These are phyloP conservation scores for Tricholoma saponaceum DNA, from an alignment of 768 basidiomycete genomes.

Conservation along the genomic window DNA sequence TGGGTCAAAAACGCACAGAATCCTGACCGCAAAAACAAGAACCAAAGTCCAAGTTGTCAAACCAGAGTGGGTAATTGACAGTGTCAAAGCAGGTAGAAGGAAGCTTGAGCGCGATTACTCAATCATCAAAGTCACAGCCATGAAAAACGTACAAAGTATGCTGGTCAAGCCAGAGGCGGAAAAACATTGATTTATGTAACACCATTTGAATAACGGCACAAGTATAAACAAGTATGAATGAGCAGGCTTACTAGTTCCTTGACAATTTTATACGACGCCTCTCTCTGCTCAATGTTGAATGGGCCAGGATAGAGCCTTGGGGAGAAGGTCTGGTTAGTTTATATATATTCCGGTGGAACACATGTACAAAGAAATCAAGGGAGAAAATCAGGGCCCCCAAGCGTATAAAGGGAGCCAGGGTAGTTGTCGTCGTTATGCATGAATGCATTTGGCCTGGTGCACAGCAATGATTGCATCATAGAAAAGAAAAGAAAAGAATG, in stretches of 20 bases:
- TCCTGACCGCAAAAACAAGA: conserved; percentile 48
- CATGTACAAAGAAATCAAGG: not conserved
- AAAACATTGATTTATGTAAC: not conserved
- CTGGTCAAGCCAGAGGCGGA: conserved; percentile 10
- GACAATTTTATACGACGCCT: not conserved
- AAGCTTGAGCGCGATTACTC: conserved; percentile 58
- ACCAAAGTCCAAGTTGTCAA: conserved; percentile 58
- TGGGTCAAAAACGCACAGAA: conserved; percentile 66
- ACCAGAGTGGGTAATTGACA: conserved; percentile 74
- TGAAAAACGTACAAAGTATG: conserved; percentile 37
- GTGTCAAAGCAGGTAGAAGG: conserved; percentile 55
- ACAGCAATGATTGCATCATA: conserved; percentile 49
- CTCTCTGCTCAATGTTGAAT: not conserved
- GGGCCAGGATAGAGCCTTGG: not conserved
- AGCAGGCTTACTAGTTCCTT: not conserved
- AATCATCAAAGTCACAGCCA: conserved; percentile 37
- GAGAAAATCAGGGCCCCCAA: conserved; percentile 42
- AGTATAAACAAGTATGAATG: not conserved
- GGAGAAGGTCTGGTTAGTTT: conserved; percentile 1
- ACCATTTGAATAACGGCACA: not conserved
- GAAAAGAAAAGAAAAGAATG: conserved; percentile 11
- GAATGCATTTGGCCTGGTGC: conserved; percentile 53
- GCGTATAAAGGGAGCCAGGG: conserved; percentile 49
- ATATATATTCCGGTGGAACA: not conserved
- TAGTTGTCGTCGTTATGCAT: conserved; percentile 40